Evolutionary conservation across 2,329 filamentous ascomycete genomes (phyloP), one percentile per base, ranked within the genome.

Genomic region (Paecilomyces niveus): DNA sequence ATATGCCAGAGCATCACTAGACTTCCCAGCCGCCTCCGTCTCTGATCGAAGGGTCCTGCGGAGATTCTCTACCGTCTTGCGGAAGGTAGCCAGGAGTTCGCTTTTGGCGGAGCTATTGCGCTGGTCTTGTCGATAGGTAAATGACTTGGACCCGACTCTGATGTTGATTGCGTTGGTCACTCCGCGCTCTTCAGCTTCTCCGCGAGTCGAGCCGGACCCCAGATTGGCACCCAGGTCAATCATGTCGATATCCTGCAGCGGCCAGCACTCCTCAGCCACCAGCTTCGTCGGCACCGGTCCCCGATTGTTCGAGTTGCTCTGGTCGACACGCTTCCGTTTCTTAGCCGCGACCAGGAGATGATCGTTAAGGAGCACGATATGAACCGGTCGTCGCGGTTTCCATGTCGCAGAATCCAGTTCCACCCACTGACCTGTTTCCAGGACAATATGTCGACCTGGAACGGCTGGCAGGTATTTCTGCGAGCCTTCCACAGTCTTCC

Each of bases 371-470:
- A 99, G 76, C 60, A 97, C 92, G 60, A 99, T 86, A 70, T 96
- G 90, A 73, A 97, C 92, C 29, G 92, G 87, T 50, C 94, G 83
- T 63, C 89, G 83, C 3, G 93, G 90, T 74, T 96, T 97, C 86
- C 96, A 97, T 0, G 94, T 99, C 10, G 94, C 94, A 63, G 94
- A 95, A 75, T 99, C 95, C 61, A 99, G 81, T 76, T 99, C 93
- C 59, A 97, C 89, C 94, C 94, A 99, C 54, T 89, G 85, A 1
- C 90, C 89, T 3, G 92, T 96, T 73, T 97, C 93, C 72, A 96
- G 87, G 1, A 97, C 85, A 53, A 99, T 92, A 71, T 97, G 95
- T 45, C 94, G 87, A n/a, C 92, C 93, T 21, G 89, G 86, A 21
- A 92, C 83, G 57, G 92, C 94, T 13, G 94, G 94, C 10, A 99